phyloP scores from a whole-genome alignment of 768 basidiomycete species.

The Boletus tomentosulus region DNA sequence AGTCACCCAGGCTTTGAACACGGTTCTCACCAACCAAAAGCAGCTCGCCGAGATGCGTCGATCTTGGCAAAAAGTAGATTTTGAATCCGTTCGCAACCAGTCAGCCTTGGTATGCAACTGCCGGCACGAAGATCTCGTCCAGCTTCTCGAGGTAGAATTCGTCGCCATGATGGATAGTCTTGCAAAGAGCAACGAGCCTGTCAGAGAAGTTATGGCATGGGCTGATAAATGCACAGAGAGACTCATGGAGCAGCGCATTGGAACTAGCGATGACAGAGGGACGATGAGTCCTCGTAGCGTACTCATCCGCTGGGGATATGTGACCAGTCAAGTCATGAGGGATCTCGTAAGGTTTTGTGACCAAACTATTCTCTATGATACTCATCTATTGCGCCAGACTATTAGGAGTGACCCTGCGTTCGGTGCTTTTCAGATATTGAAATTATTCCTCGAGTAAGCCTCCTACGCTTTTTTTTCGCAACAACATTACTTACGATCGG shows the following conservation, averaged over 20 bases:
- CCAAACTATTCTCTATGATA: neutral
- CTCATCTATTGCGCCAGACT: slow-evolving; percentile 47
- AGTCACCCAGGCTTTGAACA: slow-evolving; percentile 83
- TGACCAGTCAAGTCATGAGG: slow-evolving; percentile 89
- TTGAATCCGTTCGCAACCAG: slow-evolving; percentile 88
- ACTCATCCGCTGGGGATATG: slow-evolving; percentile 88
- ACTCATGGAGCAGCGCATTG: slow-evolving; percentile 67
- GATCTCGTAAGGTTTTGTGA: slow-evolving; percentile 59
- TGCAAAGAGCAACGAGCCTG: slow-evolving; percentile 70
- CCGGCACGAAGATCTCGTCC: slow-evolving; percentile 83
- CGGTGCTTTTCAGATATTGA: slow-evolving; percentile 88
- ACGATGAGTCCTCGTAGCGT: slow-evolving; percentile 85
- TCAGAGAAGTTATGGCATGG: slow-evolving; percentile 86
- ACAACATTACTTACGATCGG: slow-evolving; percentile 15
- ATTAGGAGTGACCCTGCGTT: slow-evolving; percentile 91
- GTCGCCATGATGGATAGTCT: slow-evolving; percentile 70
- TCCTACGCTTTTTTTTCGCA: neutral
- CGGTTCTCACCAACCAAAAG: slow-evolving; percentile 85
- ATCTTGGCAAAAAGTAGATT: slow-evolving; percentile 86
- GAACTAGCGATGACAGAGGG: slow-evolving; percentile 64
- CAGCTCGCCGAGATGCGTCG: slow-evolving; percentile 82
- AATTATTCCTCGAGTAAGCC: slow-evolving; percentile 84
- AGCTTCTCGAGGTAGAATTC: slow-evolving; percentile 82
- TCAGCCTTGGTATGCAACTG: slow-evolving; percentile 93
- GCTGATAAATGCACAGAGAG: slow-evolving; percentile 87